A percentile compares a stretch with the other conserved stretches of the same genome.
These are phyloP conservation scores for Ceratocystis lukuohia DNA, from an alignment of 2,329 filamentous ascomycete species.

Conservation along the genomic window DNA sequence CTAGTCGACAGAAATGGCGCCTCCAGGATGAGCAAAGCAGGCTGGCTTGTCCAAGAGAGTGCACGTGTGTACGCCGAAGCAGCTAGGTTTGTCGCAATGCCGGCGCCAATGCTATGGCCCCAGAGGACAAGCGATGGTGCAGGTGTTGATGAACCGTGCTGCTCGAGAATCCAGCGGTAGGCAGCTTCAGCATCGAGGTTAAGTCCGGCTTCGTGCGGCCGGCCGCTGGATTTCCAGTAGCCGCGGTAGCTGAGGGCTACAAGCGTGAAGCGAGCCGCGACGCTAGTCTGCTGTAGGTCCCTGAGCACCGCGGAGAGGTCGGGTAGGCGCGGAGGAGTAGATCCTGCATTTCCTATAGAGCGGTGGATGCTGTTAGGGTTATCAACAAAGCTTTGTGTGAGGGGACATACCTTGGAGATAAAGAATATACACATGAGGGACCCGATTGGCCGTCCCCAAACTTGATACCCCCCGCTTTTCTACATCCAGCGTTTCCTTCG, in stretches of 20 bases:
- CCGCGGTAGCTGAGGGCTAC: slow-evolving; percentile 52
- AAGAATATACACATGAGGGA: slow-evolving; percentile 35
- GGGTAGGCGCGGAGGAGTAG: slow-evolving; percentile 42
- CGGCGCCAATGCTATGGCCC: slow-evolving; percentile 67
- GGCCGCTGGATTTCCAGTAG: slow-evolving; percentile 64
- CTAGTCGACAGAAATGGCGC: slow-evolving; percentile 61
- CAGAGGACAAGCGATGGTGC: slow-evolving; percentile 45
- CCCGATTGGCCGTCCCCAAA: slow-evolving; percentile 11
- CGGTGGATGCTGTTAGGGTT: not conserved
- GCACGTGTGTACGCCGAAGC: slow-evolving; percentile 25
- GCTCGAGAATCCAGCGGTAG: slow-evolving; percentile 44
- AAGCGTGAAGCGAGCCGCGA: slow-evolving; percentile 33
- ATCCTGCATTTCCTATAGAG: slow-evolving; percentile 44
- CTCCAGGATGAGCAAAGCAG: slow-evolving; percentile 48
- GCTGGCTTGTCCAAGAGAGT: slow-evolving; percentile 17
- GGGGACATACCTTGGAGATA: slow-evolving; percentile 40
- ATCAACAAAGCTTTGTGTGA: not conserved
- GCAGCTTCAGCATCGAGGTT: slow-evolving; percentile 54
- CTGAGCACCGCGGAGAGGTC: slow-evolving; percentile 41
- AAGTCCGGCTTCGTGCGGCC: slow-evolving; percentile 57
- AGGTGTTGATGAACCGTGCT: slow-evolving; percentile 24
- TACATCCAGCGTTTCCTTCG: not conserved
- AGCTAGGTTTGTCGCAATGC: slow-evolving; percentile 52
- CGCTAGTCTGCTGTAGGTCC: slow-evolving; percentile 30
- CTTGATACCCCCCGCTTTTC: slow-evolving; percentile 14